Percentiles rank a stretch among this genome's conserved stretches.
Evolutionary conservation across 257 asterid genomes (phyloP).

Genomic region (Gentiana straminea): DNA sequence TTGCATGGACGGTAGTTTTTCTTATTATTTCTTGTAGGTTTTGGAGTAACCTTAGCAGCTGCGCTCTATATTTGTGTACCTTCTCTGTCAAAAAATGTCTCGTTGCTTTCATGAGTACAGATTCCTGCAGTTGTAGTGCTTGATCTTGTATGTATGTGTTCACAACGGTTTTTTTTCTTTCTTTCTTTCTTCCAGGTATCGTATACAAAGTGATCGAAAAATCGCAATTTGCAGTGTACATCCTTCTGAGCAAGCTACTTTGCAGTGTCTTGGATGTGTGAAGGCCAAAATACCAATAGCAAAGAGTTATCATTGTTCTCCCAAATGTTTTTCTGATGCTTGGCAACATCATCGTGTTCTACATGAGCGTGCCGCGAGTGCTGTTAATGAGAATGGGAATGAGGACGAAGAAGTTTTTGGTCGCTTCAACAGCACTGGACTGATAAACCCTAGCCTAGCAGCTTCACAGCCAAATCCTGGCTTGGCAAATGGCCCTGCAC

Average conservation of each 20-base stretch:
- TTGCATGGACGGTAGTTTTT: too few relatives aligned
- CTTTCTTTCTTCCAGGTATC: slow-evolving; percentile 52
- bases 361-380: slow-evolving; percentile 88
- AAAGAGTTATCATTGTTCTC: slow-evolving; percentile 88
- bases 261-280: slow-evolving; percentile 87
- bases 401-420: slow-evolving; percentile 89
- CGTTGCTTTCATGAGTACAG: background rate
- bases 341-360: slow-evolving; percentile 93
- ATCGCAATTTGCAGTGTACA: slow-evolving; percentile 87
- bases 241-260: slow-evolving; percentile 87
- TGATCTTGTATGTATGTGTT: background rate
- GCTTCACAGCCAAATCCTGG: slow-evolving; percentile 50
- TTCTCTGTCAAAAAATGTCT: too few relatives aligned
- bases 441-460: slow-evolving; percentile 25
- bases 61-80: too few relatives aligned
- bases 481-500: slow-evolving; percentile 47
- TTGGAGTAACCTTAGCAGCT: too few relatives aligned
- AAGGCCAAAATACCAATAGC: slow-evolving; percentile 75
- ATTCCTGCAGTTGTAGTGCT: background rate
- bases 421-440: slow-evolving; percentile 60
- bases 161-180: background rate
- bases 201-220: slow-evolving; percentile 85
- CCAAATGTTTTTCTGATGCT: slow-evolving; percentile 85
- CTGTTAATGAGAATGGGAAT: slow-evolving; percentile 60
- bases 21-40: too few relatives aligned